phyloP scores from a whole-genome alignment of 805 yeast species.

The Schizosaccharomyces japonicus region DNA sequence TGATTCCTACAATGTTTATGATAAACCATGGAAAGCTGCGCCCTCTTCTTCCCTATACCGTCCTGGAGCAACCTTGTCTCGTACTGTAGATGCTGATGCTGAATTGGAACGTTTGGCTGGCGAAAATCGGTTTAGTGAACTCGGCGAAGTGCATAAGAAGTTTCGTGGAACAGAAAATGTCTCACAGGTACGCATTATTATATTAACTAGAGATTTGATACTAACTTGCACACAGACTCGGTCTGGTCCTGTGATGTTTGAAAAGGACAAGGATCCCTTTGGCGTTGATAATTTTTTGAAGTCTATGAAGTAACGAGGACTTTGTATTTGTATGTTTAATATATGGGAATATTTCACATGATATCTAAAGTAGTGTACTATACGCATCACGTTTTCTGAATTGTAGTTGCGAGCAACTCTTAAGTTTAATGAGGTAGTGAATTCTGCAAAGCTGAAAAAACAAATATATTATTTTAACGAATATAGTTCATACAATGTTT shows the following conservation, averaged over 20 bases:
- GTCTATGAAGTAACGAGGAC: background rate
- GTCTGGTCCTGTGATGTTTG: constrained; percentile 27
- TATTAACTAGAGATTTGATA: background rate
- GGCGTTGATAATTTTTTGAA: constrained; percentile 7
- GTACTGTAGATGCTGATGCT: constrained; percentile 14
- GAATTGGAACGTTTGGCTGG: constrained; percentile 11
- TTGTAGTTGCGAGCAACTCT: background rate
- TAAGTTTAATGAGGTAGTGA: background rate
- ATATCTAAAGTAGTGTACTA: background rate
- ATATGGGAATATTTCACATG: background rate
- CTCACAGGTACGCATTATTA: constrained; percentile 1
- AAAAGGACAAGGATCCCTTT: constrained; percentile 14
- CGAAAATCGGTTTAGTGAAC: constrained; percentile 14
- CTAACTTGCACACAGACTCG: constrained; percentile 6
- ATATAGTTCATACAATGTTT: background rate
- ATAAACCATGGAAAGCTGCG: constrained; percentile 31
- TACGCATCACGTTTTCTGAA: background rate
- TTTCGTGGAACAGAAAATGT: constrained; percentile 10
- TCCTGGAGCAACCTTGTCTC: constrained; percentile 16
- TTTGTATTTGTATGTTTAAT: background rate
- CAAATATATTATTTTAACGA: background rate
- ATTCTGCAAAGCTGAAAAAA: background rate
- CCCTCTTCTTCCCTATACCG: constrained; percentile 27
- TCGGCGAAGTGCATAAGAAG: constrained; percentile 11
- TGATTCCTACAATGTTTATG: constrained; percentile 21